phyloP scores from a whole-genome alignment of 345 rosid species.

The rapeseed (Brassica napus) region Da-Ae NC_063443.1:10419001-10419500 shows the following conservation, averaged over 20 bases:
- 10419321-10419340: constrained; percentile 1
- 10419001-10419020: constrained; percentile 4
- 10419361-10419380: constrained; percentile 6
- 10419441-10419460: constrained; percentile 10
- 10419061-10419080: not conserved
- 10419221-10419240: constrained; percentile 69
- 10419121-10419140: constrained; percentile 2
- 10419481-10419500: not conserved
- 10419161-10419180: constrained; percentile 4
- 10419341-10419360: constrained; percentile 15
- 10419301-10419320: not conserved
- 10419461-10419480: not conserved
- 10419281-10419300: constrained; percentile 33
- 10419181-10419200: constrained; percentile 63
- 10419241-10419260: constrained; percentile 62
- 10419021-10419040: constrained; percentile 19
- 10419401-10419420: not conserved
- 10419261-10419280: constrained; percentile 77
- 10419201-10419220: constrained; percentile 75
- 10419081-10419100: constrained; percentile 16
- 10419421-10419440: not conserved
- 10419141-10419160: constrained; percentile 6
- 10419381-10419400: not conserved
- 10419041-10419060: constrained; percentile 11
- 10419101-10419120: not conserved